These are phyloP conservation scores for Starmera quercuum DNA, from an alignment of 805 yeast species.

Conservation along the genomic window DNA sequence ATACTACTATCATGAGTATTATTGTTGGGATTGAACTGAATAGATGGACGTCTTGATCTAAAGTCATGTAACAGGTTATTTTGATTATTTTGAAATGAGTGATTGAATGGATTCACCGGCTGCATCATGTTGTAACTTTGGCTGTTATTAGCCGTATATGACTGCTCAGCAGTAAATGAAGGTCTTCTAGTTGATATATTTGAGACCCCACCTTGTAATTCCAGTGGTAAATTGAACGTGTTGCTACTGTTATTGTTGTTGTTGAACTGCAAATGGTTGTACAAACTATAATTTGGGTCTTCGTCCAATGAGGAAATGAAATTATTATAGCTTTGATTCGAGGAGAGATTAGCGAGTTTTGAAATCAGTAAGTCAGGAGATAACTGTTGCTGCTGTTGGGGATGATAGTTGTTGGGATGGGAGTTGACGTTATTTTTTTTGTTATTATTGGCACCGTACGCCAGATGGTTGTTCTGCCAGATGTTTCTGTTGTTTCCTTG, in stretches of 20 bases:
- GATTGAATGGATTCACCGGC: conserved; percentile 1
- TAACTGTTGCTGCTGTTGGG: conserved; percentile 2
- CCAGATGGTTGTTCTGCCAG: too few species aligned
- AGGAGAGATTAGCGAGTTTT: conserved; percentile 13
- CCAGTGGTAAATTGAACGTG: conserved; percentile 43
- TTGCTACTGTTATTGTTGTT: conserved; percentile 11
- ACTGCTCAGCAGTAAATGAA: conserved; percentile 54
- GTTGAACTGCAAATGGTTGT: too few species aligned
- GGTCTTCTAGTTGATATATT: conserved; percentile 65
- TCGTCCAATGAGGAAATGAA: conserved; percentile 6
- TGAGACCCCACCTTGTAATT: conserved; percentile 58
- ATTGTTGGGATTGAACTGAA: conserved; percentile 6
- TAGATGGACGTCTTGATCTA: conserved; percentile 18
- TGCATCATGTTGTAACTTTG: conserved; percentile 7
- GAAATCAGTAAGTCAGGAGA: conserved; percentile 19
- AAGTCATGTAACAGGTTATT: conserved; percentile 8
- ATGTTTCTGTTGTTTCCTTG: too few species aligned
- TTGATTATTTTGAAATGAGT: too few species aligned
- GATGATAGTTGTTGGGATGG: neutral
- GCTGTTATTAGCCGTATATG: conserved; percentile 35
- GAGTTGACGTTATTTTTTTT: neutral
- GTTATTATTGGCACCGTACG: neutral
- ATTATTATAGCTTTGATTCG: conserved; percentile 10
- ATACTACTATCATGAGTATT: conserved; percentile 4
- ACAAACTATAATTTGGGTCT: conserved; percentile 1